Evolutionary conservation across 208 protist species (phyloP).

Genomic region (Acanthamoeba lugdunensis): DNA sequence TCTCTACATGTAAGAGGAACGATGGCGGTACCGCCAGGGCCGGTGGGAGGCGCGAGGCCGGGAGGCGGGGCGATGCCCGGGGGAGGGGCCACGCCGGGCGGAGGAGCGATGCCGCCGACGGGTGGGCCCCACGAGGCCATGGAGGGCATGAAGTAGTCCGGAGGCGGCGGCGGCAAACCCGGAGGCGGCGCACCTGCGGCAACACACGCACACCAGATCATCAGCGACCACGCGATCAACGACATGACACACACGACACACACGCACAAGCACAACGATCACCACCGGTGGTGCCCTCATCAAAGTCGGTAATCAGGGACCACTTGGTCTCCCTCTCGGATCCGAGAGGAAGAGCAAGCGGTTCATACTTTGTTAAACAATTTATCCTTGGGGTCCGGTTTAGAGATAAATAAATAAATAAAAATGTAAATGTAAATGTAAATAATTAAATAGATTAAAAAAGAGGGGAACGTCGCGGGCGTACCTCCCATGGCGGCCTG

Average conservation of each 20-base stretch:
- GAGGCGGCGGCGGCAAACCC: constrained; percentile 57
- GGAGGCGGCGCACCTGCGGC: constrained; percentile 6
- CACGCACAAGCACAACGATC: too few species aligned
- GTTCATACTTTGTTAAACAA: constrained; percentile 23
- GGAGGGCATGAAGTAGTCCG: constrained; percentile 63
- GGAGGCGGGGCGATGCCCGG: constrained; percentile 61
- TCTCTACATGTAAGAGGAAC: too few species aligned
- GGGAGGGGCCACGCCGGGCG: constrained; percentile 22
- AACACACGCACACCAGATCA: not conserved
- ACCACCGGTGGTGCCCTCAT: too few species aligned
- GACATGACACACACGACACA: not conserved
- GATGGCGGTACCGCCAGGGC: not conserved
- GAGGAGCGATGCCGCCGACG: not conserved
- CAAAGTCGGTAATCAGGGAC: too few species aligned
- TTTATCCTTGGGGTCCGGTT: not conserved
- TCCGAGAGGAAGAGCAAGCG: too few species aligned
- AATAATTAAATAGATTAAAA: too few species aligned
- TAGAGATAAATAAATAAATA: not conserved
- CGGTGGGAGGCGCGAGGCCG: not conserved
- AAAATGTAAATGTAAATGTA: too few species aligned
- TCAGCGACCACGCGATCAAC: too few species aligned
- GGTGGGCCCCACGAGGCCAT: not conserved
- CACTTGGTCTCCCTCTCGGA: too few species aligned
- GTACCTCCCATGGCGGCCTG: constrained; percentile 46
- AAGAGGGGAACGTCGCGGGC: not conserved